Evolutionary conservation across 352 stramenopile species (phyloP).

Genomic region (Pythium sukuiense): DNA sequence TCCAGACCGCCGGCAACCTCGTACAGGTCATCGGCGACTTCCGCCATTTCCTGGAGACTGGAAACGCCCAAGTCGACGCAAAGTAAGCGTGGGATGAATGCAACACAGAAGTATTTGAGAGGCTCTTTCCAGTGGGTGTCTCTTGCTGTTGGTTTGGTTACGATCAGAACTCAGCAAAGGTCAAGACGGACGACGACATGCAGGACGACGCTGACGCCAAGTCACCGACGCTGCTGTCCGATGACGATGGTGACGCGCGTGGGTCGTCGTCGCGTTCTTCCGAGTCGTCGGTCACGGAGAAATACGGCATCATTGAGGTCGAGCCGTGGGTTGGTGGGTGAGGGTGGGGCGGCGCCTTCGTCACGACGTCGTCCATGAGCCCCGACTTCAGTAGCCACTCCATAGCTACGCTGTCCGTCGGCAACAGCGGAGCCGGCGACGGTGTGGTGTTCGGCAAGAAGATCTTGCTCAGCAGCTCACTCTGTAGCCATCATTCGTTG

Average conservation of each 20-base stretch:
- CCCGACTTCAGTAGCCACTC: slow-evolving; percentile 67
- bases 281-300: slow-evolving; percentile 48
- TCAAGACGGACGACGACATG: slow-evolving; percentile 15
- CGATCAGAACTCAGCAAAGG: slow-evolving; percentile 44
- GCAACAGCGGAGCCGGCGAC: slow-evolving; percentile 15
- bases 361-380: slow-evolving; percentile 40
- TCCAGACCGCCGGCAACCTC: slow-evolving; percentile 82
- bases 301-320: slow-evolving; percentile 43
- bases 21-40: slow-evolving; percentile 84
- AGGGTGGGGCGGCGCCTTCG: slow-evolving; percentile 4
- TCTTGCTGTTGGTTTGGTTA: background rate
- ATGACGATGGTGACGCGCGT: slow-evolving; percentile 34
- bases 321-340: background rate
- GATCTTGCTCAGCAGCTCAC: slow-evolving; percentile 48
- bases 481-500: slow-evolving; percentile 24
- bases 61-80: slow-evolving; percentile 13
- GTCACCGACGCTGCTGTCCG: slow-evolving; percentile 35
- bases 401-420: slow-evolving; percentile 40
- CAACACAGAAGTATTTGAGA: background rate
- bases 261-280: slow-evolving; percentile 28
- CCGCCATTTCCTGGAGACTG: slow-evolving; percentile 78
- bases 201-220: slow-evolving; percentile 27
- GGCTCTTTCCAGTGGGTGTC: background rate
- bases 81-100: slow-evolving; percentile 15
- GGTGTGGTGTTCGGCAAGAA: slow-evolving; percentile 32